Percentiles rank a stretch among this genome's conserved stretches.
These are phyloP conservation scores for Populus tremula DNA, from an alignment of 345 rosid genomes.

Conservation along the genomic window DNA sequence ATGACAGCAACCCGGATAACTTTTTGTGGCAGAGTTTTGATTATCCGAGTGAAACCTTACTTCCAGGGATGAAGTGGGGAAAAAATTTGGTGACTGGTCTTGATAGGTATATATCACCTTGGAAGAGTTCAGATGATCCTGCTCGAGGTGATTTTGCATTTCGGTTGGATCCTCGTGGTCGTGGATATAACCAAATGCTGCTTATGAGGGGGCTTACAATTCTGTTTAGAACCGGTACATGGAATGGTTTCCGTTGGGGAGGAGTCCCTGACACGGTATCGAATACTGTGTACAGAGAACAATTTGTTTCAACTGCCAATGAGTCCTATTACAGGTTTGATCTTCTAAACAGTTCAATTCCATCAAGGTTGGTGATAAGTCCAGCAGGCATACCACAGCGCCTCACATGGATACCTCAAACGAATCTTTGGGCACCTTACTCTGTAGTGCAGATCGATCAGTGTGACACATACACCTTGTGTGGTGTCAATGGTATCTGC, in stretches of 20 bases:
- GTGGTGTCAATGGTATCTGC: constrained; percentile 1
- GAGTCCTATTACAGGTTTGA: background rate
- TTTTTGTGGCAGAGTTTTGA: constrained; percentile 10
- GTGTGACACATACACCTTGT: background rate
- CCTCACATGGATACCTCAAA: constrained; percentile 1
- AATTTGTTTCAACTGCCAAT: background rate
- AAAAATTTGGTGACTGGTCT: constrained; percentile 3
- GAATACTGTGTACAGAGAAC: background rate
- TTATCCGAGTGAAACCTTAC: constrained; percentile 12
- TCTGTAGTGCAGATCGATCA: background rate
- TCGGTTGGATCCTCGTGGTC: constrained; percentile 2
- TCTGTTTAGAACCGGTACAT: background rate
- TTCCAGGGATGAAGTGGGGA: constrained; percentile 10
- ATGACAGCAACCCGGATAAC: background rate
- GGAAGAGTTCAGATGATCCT: constrained; percentile 8
- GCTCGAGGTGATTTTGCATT: background rate
- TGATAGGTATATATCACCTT: constrained; percentile 5
- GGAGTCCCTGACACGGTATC: background rate
- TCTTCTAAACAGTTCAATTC: constrained; percentile 2
- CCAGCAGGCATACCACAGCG: background rate
- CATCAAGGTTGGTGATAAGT: constrained; percentile 2
- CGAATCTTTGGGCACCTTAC: background rate
- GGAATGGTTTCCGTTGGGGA: constrained; percentile 5
- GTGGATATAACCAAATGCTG: background rate
- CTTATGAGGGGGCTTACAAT: background rate